phyloP scores from a whole-genome alignment of 176 grass and related monocot species.

The Hordeum marinum region DNA sequence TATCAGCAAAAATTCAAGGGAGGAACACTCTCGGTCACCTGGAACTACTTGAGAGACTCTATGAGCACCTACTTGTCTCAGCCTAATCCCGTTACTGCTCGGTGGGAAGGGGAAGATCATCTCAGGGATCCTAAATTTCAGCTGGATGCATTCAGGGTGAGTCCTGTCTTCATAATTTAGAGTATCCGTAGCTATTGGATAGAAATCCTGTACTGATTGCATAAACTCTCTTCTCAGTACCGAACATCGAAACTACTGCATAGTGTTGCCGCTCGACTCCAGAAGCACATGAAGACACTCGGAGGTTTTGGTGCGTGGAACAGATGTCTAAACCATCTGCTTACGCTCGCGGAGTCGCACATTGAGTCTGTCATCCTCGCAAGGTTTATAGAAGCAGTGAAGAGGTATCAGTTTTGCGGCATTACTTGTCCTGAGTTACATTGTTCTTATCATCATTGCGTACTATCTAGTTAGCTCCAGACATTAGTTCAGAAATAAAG shows the following conservation, averaged over 20 bases:
- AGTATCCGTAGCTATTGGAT: slow-evolving; percentile 2
- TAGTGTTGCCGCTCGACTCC: slow-evolving; percentile 78
- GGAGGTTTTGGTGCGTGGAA: slow-evolving; percentile 98
- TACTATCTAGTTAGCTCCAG: neutral
- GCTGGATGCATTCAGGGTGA: slow-evolving; percentile 95
- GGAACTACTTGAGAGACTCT: slow-evolving; percentile 97
- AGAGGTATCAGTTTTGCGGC: slow-evolving; percentile 48
- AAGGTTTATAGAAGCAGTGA: slow-evolving; percentile 82
- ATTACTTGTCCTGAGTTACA: neutral
- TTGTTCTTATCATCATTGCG: slow-evolving; percentile 2
- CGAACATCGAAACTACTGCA: slow-evolving; percentile 92
- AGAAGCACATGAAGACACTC: slow-evolving; percentile 80
- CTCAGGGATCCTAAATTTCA: slow-evolving; percentile 93
- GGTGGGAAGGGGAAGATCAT: slow-evolving; percentile 96
- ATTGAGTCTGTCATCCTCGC: slow-evolving; percentile 90
- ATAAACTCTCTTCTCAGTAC: slow-evolving; percentile 47
- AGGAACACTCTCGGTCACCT: slow-evolving; percentile 82
- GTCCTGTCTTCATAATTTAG: neutral
- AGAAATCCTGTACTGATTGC: neutral
- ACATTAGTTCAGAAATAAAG: neutral
- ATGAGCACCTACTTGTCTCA: slow-evolving; percentile 88
- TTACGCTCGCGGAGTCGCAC: slow-evolving; percentile 87
- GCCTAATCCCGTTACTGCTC: slow-evolving; percentile 85
- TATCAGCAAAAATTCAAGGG: slow-evolving; percentile 94
- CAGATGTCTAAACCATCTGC: slow-evolving; percentile 96